These are phyloP conservation scores for Verticillium zaregamsianum DNA, from an alignment of 2,329 filamentous ascomycete species.

Conservation along the genomic window DNA sequence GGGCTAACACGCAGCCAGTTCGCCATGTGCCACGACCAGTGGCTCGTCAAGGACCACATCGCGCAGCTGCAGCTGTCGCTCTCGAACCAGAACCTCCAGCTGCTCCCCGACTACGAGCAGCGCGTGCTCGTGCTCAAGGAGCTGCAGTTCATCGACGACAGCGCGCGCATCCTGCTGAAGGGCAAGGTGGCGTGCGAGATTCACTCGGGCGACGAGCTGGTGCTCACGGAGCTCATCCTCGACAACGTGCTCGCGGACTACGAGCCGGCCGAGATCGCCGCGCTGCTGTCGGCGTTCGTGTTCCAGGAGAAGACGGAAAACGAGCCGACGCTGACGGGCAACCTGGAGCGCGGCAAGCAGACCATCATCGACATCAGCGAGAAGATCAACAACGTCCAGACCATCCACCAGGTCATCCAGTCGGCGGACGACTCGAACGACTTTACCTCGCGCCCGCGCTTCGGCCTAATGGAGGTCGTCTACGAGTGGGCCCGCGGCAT, in stretches of 20 bases:
- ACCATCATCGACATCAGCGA: constrained; percentile 88
- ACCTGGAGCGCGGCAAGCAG: constrained; percentile 75
- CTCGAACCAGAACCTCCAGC: constrained; percentile 92
- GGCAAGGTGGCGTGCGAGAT: constrained; percentile 98
- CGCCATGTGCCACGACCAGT: constrained; percentile 94
- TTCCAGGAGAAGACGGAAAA: constrained; percentile 95
- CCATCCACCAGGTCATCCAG: constrained; percentile 85
- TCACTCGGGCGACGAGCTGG: constrained; percentile 92
- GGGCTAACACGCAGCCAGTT: constrained; percentile 58
- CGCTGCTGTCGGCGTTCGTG: constrained; percentile 87
- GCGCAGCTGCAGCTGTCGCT: constrained; percentile 80
- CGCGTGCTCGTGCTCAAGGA: constrained; percentile 89
- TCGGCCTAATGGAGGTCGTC: constrained; percentile 94
- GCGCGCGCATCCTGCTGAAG: constrained; percentile 86
- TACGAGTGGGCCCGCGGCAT: constrained; percentile 98
- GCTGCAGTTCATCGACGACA: constrained; percentile 84
- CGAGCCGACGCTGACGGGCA: constrained; percentile 74
- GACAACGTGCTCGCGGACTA: constrained; percentile 96
- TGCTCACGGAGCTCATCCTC: constrained; percentile 91
- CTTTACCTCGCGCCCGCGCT: constrained; percentile 80
- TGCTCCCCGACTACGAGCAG: constrained; percentile 95
- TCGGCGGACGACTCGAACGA: constrained; percentile 88
- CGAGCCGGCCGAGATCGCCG: constrained; percentile 94
- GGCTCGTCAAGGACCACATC: constrained; percentile 94
- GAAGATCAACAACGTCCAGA: constrained; percentile 87